Base-by-base conservation (phyloP, 2,329 filamentous ascomycete species). In the Ceratocystis huliohia region DNA sequence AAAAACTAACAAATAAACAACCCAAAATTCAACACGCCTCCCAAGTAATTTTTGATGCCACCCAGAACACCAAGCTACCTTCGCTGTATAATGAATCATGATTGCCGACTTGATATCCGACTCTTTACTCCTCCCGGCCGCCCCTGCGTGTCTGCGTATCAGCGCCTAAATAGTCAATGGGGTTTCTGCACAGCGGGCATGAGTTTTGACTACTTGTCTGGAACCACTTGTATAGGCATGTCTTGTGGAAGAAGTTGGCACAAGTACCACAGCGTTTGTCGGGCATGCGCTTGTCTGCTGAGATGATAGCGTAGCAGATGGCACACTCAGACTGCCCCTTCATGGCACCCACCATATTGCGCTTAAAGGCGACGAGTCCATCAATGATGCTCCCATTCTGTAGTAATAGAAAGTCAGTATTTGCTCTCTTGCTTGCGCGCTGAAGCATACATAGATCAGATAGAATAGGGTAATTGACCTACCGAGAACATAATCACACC, bases 171-270 rank as follows among this genome's bases (percentile, higher is more conserved):
- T 85, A 85, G 65, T 84, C 82, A 74, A 96, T 96, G 25, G 88
- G 87, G 74, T 95, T 96, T 71, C 94, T 82, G 76, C 94, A 99
- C 70, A 99, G 79, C 61, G 94, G 94, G 76, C 94, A 99, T 62
- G 88, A 93, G 72, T 89, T 94, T 73, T 90, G 87, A 75, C 90
- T 95, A 74, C 91, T 96, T 71, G 83, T 93, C 80, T 90, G 89
- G 80, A 99, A 97, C 94, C 94, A 99, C 77, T 93, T 92, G 79
- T 91, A 96, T 76, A 99, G 76, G 77, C 94, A 99, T 1, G 84
- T 84, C 0, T 87, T 83, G 76, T 99, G 94, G 79, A 97, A 99
- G 65, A 89, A 79, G 76, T 99, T 93, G 80, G 91, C 93, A 81
- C 94, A 99, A 1, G 93, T 97, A 61, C 83, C 81, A 75, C 94